These are phyloP conservation scores for Neobulgaria alba DNA, from an alignment of 2,329 filamentous ascomycete genomes.

Conservation along the genomic window DNA sequence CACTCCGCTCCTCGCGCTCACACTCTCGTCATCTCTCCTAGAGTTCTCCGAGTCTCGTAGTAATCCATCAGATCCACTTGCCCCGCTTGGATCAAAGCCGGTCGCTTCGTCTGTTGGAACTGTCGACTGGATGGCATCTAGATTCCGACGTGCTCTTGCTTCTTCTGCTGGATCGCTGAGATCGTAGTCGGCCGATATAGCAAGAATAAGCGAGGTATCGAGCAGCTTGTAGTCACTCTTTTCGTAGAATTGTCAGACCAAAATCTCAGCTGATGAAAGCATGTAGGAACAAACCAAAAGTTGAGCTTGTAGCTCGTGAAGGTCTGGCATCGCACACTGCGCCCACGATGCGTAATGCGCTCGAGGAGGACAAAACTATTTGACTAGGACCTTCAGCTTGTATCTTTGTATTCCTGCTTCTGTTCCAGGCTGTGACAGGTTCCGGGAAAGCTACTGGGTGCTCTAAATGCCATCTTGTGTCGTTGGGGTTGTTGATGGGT, in stretches of 20 bases:
- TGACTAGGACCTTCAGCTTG: too few species aligned
- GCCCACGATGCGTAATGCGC: background rate
- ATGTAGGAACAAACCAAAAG: constrained; percentile 9
- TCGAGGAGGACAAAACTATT: background rate
- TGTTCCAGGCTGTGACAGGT: background rate
- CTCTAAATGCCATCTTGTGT: background rate
- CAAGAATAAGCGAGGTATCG: constrained; percentile 68
- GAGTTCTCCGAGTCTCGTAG: constrained; percentile 3
- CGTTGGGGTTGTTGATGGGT: background rate
- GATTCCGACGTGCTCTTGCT: constrained; percentile 44
- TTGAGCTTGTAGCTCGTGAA: constrained; percentile 9
- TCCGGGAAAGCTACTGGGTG: background rate
- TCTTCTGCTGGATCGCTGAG: constrained; percentile 44
- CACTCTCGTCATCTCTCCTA: constrained; percentile 15
- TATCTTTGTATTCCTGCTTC: background rate
- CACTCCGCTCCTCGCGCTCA: constrained; percentile 17
- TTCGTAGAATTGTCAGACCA: constrained; percentile 26
- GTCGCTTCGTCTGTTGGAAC: constrained; percentile 61
- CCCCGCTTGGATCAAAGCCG: constrained; percentile 71
- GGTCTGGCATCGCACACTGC: background rate
- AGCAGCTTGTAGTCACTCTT: constrained; percentile 65
- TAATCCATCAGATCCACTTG: constrained; percentile 37
- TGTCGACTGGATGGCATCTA: constrained; percentile 57
- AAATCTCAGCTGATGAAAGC: background rate
- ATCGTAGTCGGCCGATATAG: constrained; percentile 68